These are phyloP conservation scores for Trichoderma semiorbis DNA, from an alignment of 2,329 filamentous ascomycete species.

Conservation along the genomic window DNA sequence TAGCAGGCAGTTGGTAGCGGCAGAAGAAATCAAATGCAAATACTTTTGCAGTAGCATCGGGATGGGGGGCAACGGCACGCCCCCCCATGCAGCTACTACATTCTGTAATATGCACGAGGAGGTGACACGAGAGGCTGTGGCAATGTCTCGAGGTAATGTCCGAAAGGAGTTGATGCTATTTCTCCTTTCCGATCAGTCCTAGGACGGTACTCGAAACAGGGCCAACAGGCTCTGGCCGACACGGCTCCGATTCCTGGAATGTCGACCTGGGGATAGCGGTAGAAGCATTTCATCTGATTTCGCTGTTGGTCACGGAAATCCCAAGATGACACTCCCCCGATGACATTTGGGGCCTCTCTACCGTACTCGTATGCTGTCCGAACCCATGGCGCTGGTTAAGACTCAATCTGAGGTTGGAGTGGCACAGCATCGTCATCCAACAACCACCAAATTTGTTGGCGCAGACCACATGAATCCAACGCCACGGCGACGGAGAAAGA, in stretches of 20 bases:
- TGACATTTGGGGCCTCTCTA: background rate
- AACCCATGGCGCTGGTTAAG: conserved; percentile 1
- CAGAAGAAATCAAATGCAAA: background rate
- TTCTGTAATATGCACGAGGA: background rate
- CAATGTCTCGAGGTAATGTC: background rate
- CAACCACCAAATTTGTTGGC: background rate
- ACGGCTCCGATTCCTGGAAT: background rate
- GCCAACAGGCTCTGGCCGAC: background rate
- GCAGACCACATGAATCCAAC: background rate
- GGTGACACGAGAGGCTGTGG: background rate
- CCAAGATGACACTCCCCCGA: background rate
- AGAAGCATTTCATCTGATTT: background rate
- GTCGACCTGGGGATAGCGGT: background rate
- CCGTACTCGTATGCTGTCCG: background rate
- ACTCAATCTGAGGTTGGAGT: background rate
- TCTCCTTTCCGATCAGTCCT: background rate
- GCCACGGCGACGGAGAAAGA: background rate
- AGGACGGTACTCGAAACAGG: background rate
- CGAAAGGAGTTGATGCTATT: background rate
- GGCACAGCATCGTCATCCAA: background rate
- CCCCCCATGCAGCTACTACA: background rate
- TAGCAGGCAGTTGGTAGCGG: background rate
- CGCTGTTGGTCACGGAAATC: background rate
- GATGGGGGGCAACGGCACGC: background rate
- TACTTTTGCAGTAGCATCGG: background rate